These are phyloP conservation scores for Dothistroma pini DNA, from an alignment of 2,329 filamentous ascomycete genomes.

Conservation along the genomic window DNA sequence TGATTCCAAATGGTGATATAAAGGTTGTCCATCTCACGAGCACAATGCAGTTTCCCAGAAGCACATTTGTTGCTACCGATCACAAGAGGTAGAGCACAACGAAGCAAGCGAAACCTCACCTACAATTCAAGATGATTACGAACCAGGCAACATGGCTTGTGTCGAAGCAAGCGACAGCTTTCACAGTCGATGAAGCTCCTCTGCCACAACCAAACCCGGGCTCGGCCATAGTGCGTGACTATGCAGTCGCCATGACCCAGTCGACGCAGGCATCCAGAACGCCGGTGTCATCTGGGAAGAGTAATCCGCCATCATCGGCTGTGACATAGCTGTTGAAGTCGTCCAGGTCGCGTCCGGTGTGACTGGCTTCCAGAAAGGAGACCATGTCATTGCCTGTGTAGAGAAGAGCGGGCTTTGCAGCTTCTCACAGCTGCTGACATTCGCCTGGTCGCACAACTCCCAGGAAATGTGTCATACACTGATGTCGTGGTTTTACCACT, in stretches of 20 bases:
- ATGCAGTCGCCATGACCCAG: conserved; percentile 40
- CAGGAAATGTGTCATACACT: conserved; percentile 21
- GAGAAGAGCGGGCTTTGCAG: conserved; percentile 24
- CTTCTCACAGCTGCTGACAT: conserved; percentile 18
- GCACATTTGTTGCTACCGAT: too few relatives aligned
- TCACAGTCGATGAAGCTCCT: conserved; percentile 23
- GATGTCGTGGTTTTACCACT: conserved; percentile 23
- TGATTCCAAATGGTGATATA: too few relatives aligned
- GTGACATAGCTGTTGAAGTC: conserved; percentile 29
- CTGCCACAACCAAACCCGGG: conserved; percentile 21
- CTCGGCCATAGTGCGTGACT: conserved; percentile 37
- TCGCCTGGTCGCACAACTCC: conserved; percentile 15
- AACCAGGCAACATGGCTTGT: conserved; percentile 26
- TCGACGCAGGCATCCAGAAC: conserved; percentile 37
- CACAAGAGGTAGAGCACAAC: neutral
- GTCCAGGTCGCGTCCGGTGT: conserved; percentile 29
- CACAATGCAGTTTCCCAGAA: too few relatives aligned
- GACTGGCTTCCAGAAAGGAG: conserved; percentile 7
- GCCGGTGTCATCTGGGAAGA: conserved; percentile 21
- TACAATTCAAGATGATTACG: conserved; percentile 1
- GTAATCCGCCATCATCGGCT: conserved; percentile 31
- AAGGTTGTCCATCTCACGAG: too few relatives aligned
- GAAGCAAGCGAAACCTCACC: neutral
- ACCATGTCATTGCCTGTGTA: conserved; percentile 9
- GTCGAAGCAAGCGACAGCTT: conserved; percentile 15